Conservation (phyloP, 768 basidiomycete species). For the Boletus rubroflammeus region DNA sequence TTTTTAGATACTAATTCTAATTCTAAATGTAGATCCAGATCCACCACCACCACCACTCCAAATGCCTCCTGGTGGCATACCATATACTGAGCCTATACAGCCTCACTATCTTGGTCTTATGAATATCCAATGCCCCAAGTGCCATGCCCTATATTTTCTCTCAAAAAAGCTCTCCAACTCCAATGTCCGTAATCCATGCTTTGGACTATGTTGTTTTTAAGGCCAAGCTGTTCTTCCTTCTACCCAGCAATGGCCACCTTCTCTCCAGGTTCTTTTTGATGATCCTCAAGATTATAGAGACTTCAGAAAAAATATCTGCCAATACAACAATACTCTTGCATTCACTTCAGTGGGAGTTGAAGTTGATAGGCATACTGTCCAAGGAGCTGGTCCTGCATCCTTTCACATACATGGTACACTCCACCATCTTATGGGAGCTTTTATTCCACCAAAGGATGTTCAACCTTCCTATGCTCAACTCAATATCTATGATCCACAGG, state of each 20-base stretch:
- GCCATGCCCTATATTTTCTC: neutral
- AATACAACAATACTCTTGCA: neutral
- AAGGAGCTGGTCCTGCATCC: neutral
- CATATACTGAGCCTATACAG: neutral
- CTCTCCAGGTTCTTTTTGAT: neutral
- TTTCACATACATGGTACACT: neutral
- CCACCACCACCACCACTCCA: too few species aligned
- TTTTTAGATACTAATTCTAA: too few species aligned
- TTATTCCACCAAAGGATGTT: neutral
- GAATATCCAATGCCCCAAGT: neutral
- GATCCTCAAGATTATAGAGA: neutral
- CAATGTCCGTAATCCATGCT: neutral
- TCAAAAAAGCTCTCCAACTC: neutral
- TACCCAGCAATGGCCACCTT: neutral
- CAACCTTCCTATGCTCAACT: neutral
- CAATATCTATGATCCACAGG: neutral
- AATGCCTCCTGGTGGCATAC: too few species aligned
- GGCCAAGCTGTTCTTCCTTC: neutral
- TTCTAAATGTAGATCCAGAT: too few species aligned
- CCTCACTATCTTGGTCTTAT: neutral
- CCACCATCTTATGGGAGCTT: neutral
- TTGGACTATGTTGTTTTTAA: neutral
- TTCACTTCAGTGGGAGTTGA: neutral
- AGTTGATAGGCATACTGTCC: fast-evolving
- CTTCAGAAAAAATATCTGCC: neutral